A percentile compares a stretch with the other conserved stretches of the same genome.
These are phyloP conservation scores for Rhizopus sp. DNA, from an alignment of 371 early-diverging fungal genomes.

Conservation along the genomic window DNA sequence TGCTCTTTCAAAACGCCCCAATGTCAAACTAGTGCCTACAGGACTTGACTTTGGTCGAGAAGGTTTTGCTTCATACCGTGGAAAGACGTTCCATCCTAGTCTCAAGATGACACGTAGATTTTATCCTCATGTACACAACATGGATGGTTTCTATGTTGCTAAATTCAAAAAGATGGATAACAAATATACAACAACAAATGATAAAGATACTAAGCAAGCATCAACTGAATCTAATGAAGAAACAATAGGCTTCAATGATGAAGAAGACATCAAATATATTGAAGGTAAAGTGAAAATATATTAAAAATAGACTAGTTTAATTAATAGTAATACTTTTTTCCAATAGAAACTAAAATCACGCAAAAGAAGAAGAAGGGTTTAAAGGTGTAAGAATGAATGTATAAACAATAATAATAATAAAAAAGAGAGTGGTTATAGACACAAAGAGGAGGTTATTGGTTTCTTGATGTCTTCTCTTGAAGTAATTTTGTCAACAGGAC, in stretches of 20 bases:
- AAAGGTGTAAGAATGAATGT: constrained; percentile 1
- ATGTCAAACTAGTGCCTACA: constrained; percentile 89
- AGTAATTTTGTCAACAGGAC: constrained; percentile 16
- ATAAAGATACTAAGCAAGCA: constrained; percentile 28
- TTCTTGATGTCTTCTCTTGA: constrained; percentile 10
- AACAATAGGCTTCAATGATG: constrained; percentile 61
- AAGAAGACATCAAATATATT: constrained; percentile 70
- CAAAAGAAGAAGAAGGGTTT: constrained; percentile 18
- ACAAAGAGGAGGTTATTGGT: neutral
- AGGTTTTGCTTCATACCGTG: constrained; percentile 87
- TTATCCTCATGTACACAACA: constrained; percentile 99
- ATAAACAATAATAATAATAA: neutral
- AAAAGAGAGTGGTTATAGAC: constrained; percentile 9
- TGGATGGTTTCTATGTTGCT: constrained; percentile 99
- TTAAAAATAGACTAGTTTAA: constrained; percentile 12
- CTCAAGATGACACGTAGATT: constrained; percentile 88
- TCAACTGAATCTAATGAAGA: constrained; percentile 28
- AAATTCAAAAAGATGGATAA: constrained; percentile 92
- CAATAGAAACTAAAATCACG: constrained; percentile 14
- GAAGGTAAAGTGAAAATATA: constrained; percentile 29
- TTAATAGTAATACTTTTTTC: neutral
- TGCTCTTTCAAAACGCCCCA: constrained; percentile 91
- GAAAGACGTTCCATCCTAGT: constrained; percentile 87
- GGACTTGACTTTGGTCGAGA: constrained; percentile 91
- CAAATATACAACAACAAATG: constrained; percentile 56